phyloP scores from a whole-genome alignment of 2,329 filamentous ascomycete species.

The Alternaria sp. region DNA sequence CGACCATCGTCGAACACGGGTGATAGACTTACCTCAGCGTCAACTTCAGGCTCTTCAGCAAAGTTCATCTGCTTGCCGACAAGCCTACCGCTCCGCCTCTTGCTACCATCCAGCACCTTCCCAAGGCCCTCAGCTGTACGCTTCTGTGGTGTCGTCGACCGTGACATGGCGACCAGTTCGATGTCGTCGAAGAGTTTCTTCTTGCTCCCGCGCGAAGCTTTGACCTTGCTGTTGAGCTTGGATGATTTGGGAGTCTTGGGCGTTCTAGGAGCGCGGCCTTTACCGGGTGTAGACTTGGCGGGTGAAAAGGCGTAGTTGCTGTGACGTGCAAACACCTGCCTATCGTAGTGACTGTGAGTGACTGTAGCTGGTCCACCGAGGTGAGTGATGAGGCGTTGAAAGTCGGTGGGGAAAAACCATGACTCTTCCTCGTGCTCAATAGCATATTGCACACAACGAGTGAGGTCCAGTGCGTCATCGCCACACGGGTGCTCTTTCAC shows the following conservation, averaged over 20 bases:
- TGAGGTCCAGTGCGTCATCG: slow-evolving; percentile 37
- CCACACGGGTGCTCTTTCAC: slow-evolving; percentile 32
- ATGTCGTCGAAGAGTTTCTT: background rate
- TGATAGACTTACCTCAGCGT: slow-evolving; percentile 8
- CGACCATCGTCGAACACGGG: background rate
- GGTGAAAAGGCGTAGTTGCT: slow-evolving; percentile 1
- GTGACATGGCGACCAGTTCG: background rate
- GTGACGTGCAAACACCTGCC: slow-evolving; percentile 25
- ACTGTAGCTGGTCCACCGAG: slow-evolving; percentile 21
- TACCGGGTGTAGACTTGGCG: background rate
- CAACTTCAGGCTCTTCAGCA: slow-evolving; percentile 3
- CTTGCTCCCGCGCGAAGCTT: background rate
- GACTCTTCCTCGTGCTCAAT: slow-evolving; percentile 25
- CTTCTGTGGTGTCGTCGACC: background rate
- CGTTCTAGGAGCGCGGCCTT: background rate
- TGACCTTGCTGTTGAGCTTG: background rate
- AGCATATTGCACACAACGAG: slow-evolving; percentile 33
- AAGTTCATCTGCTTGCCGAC: slow-evolving; percentile 13
- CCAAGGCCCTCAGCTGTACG: background rate
- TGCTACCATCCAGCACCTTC: background rate
- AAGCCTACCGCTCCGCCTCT: slow-evolving; percentile 17
- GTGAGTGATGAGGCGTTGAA: slow-evolving; percentile 21
- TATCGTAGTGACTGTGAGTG: slow-evolving; percentile 24
- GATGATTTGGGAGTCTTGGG: background rate
- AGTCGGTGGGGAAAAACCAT: slow-evolving; percentile 37